A percentile compares a stretch with the other conserved stretches of the same genome.
Evolutionary conservation across 805 yeast species (phyloP).

Genomic region (Wickerhamomyces ciferrii): DNA sequence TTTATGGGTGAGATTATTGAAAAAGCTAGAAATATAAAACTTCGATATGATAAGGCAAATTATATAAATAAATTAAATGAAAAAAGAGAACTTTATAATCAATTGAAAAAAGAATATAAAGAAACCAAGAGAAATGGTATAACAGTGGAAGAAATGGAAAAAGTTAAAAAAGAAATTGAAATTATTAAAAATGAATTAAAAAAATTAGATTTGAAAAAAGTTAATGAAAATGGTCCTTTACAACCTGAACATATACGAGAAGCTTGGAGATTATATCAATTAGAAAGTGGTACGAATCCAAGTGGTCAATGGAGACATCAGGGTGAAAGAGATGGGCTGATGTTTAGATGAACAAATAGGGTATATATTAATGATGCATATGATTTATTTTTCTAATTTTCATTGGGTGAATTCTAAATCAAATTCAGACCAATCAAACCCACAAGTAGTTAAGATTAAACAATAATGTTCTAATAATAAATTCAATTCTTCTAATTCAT

Average conservation of each 20-base stretch:
- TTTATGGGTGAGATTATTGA: slow-evolving; percentile 89
- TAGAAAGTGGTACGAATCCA: slow-evolving; percentile 62
- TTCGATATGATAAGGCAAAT: slow-evolving; percentile 40
- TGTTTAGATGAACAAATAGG: slow-evolving; percentile 45
- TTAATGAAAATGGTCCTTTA: slow-evolving; percentile 49
- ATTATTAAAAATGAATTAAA: slow-evolving; percentile 18
- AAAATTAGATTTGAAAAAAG: slow-evolving; percentile 24
- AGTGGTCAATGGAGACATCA: slow-evolving; percentile 65
- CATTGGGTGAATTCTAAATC: slow-evolving; percentile 11
- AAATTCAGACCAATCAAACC: slow-evolving; percentile 12
- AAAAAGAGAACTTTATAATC: slow-evolving; percentile 32
- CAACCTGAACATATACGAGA: slow-evolving; percentile 82
- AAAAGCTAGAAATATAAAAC: slow-evolving; percentile 68
- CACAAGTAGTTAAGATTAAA: slow-evolving; percentile 25
- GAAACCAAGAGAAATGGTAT: slow-evolving; percentile 35
- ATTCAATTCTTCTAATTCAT: slow-evolving; percentile 53
- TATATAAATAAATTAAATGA: slow-evolving; percentile 28
- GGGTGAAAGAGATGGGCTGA: slow-evolving; percentile 64
- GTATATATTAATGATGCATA: background rate
- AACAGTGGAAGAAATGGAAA: slow-evolving; percentile 22
- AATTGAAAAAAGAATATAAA: slow-evolving; percentile 29
- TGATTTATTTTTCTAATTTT: background rate
- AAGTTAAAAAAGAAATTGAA: slow-evolving; percentile 16
- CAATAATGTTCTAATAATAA: slow-evolving; percentile 50
- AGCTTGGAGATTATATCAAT: slow-evolving; percentile 75